Evolutionary conservation across 352 stramenopile species (phyloP), one percentile per base, ranked within the genome.

Genomic region (Phytophthora multivora): DNA sequence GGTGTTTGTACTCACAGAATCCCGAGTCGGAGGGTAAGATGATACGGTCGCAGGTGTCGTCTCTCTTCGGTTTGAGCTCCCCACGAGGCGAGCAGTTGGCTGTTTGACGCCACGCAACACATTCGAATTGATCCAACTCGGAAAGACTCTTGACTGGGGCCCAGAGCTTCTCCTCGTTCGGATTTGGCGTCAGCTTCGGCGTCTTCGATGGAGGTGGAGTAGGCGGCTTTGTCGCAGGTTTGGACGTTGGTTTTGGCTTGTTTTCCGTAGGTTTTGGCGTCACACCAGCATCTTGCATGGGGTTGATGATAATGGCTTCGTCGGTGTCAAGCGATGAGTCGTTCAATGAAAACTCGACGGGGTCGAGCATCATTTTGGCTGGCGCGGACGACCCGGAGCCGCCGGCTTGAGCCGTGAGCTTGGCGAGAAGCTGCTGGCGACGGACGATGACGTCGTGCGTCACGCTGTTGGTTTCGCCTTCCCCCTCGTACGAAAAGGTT

Each of bases 1-100:
- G 64, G 51, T 85, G 74, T 11, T 60, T 72, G 23, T 83, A 72
- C 42, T 87, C 78, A 36, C 80, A 90, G 51, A 73, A 90, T 6
- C 80, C 78, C 1, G 73, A 73, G 35, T 81, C 69, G 13, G 60
- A 51, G 33, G 66, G 52, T 5, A 52, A 42, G 42, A 88, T 79
- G 2, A 68, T 42, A 3, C 63, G 45, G 16, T 59, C 38, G 53
- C 80, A 90, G 0, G 42, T 48, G 1, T 26, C 46, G 48, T 86
- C 77, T 36, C 72, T 15, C 21, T 52, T 13, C 0, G 70, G 51
- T 36, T 77, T 66, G 10, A 57, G 51, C 12, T 47, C 30, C 12
- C 78, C 76, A 51, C 67, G 58, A 18, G 75, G 71, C 3, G 61
- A 69, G 36, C 82, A 89, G n/a, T 80, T 61, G 8, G 31, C 31